Conservation (phyloP, 495 filamentous ascomycete genomes). For the Xylaria venustula region DNA sequence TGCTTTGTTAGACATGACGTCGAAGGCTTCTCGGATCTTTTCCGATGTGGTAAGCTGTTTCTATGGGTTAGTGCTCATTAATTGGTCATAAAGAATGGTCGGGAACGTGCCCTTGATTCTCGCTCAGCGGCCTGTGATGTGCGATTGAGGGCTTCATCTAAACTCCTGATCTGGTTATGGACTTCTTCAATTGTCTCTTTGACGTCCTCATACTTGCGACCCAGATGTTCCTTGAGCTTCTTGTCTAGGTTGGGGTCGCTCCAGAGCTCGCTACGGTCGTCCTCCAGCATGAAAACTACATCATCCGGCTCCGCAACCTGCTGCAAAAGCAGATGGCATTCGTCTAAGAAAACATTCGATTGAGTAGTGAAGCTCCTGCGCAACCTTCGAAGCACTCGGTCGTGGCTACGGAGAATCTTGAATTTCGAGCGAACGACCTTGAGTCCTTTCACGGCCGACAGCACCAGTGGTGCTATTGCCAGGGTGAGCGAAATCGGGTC, state of each 20-base stretch:
- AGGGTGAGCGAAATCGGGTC: background rate
- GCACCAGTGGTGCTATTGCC: background rate
- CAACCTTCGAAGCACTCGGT: background rate
- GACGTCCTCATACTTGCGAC: background rate
- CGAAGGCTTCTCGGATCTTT: background rate
- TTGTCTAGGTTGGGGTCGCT: background rate
- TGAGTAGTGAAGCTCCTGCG: slow-evolving; percentile 1
- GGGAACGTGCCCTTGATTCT: background rate
- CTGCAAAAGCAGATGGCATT: slow-evolving; percentile 3
- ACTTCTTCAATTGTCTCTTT: background rate
- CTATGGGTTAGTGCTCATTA: background rate
- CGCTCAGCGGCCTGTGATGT: background rate
- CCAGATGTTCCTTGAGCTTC: background rate
- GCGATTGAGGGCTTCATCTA: background rate
- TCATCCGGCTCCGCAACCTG: background rate
- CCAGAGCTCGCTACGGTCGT: background rate
- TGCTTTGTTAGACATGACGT: background rate
- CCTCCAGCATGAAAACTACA: background rate
- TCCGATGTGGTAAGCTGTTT: background rate
- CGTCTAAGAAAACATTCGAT: slow-evolving; percentile 1
- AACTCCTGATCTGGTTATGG: background rate
- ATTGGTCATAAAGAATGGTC: background rate
- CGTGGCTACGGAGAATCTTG: background rate
- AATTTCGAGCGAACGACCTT: background rate
- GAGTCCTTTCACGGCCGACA: background rate